phyloP scores from a whole-genome alignment of 139 green algal genomes.

The Asterochloris sp. region DNA sequence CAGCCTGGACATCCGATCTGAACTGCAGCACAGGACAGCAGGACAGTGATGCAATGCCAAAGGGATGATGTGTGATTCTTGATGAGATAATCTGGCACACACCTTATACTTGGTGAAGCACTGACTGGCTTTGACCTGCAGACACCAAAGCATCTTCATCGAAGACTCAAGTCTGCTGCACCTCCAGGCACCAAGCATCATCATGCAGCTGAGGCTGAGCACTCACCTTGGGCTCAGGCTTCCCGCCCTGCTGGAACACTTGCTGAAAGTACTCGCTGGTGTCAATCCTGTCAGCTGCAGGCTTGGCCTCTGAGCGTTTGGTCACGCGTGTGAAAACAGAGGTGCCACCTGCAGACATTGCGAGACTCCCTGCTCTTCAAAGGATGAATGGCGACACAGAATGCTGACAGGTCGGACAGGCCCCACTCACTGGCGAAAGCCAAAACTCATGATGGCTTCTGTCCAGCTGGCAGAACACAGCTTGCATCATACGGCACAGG shows the following conservation, averaged over 20 bases:
- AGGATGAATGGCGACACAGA: no score
- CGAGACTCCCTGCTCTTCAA: no score
- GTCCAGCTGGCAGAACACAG: no score
- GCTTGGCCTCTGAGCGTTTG: conserved; percentile 33
- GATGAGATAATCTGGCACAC: conserved; percentile 27
- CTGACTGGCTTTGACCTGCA: conserved; percentile 69
- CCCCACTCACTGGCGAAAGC: no score
- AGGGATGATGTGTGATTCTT: background rate
- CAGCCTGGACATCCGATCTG: no score
- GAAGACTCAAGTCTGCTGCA: background rate
- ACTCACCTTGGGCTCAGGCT: conserved; percentile 28
- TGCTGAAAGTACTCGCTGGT: conserved; percentile 76
- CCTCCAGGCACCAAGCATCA: background rate
- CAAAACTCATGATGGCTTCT: no score
- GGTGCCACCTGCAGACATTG: conserved; percentile 23
- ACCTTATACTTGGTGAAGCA: conserved; percentile 90
- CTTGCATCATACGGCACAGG: no score
- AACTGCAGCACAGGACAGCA: no score
- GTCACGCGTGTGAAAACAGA: conserved; percentile 57
- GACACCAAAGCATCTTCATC: background rate
- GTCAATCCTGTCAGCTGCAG: conserved; percentile 44
- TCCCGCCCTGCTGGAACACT: conserved; percentile 16
- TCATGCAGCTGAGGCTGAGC: background rate
- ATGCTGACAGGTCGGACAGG: no score
- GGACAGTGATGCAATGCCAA: no score